Percentiles rank a stretch among this genome's conserved stretches.
Evolutionary conservation across 306 rosid species (phyloP).

Genomic region (Malus orientalis): DNA sequence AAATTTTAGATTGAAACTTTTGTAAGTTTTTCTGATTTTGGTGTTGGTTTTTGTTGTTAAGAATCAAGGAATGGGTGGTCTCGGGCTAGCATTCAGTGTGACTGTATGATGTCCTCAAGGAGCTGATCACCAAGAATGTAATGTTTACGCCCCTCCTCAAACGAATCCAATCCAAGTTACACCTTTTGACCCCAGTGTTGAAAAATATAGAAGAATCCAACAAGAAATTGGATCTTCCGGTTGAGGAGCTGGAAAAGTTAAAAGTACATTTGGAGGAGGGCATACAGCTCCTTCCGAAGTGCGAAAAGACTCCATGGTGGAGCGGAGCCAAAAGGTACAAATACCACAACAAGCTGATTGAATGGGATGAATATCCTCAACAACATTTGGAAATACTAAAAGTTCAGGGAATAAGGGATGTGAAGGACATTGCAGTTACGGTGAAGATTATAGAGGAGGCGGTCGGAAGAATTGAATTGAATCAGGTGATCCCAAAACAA

Average conservation of each 20-base stretch:
- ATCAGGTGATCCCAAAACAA: neutral
- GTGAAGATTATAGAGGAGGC: neutral
- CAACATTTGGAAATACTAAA: constrained; percentile 10
- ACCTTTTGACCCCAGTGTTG: neutral
- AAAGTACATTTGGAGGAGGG: neutral
- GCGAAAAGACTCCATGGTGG: no score
- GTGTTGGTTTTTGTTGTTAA: no score
- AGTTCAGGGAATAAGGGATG: constrained; percentile 17
- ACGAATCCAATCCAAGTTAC: neutral
- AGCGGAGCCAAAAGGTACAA: neutral
- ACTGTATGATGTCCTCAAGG: neutral
- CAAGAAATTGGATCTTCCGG: neutral
- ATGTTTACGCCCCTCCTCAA: neutral
- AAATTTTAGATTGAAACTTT: no score
- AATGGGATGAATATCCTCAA: constrained; percentile 1
- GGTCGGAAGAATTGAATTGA: neutral
- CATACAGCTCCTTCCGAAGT: no score
- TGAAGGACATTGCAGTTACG: neutral
- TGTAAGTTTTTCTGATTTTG: no score
- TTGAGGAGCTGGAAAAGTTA: neutral
- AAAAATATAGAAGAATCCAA: neutral
- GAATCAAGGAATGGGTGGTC: neutral
- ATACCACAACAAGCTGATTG: constrained; percentile 18
- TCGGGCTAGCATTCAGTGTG: neutral
- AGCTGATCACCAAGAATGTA: neutral